Conservation (phyloP, 2,329 filamentous ascomycete species). For the Atkinsonella hypoxylon region DNA sequence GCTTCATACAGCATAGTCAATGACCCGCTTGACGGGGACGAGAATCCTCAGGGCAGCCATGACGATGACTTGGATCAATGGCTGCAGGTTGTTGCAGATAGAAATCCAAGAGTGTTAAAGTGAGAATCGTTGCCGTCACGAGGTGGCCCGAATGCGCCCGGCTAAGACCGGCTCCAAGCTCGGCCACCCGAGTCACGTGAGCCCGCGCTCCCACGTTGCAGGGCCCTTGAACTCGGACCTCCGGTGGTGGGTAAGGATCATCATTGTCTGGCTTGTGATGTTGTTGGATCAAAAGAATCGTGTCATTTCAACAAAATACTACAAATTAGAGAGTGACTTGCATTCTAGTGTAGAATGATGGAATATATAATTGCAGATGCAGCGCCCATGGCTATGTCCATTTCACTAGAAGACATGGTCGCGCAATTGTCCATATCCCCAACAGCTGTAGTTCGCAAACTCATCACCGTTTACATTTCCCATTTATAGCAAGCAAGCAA, state of each 20-base stretch:
- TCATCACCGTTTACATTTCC: neutral
- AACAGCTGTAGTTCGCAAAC: no score
- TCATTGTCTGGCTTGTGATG: no score
- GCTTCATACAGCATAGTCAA: slow-evolving; percentile 65
- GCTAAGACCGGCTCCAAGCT: slow-evolving; percentile 34
- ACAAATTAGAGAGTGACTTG: no score
- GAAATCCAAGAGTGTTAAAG: neutral
- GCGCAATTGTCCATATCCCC: neutral
- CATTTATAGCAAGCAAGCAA: neutral
- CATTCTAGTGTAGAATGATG: no score
- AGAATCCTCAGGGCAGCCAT: slow-evolving; percentile 63
- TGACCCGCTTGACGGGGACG: slow-evolving; percentile 72
- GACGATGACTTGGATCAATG: slow-evolving; percentile 10
- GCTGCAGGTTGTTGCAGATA: neutral
- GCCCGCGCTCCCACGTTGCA: neutral
- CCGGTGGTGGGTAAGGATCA: neutral
- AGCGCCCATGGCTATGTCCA: no score
- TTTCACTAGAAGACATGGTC: neutral
- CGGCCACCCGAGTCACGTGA: slow-evolving; percentile 27
- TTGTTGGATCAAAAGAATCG: no score
- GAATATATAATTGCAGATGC: no score
- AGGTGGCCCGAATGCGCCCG: slow-evolving; percentile 16
- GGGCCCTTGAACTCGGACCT: neutral
- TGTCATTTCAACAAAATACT: no score
- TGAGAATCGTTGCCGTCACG: neutral